These are phyloP conservation scores for Delphinella strobiligena DNA, from an alignment of 2,329 filamentous ascomycete genomes.

Conservation along the genomic window DNA sequence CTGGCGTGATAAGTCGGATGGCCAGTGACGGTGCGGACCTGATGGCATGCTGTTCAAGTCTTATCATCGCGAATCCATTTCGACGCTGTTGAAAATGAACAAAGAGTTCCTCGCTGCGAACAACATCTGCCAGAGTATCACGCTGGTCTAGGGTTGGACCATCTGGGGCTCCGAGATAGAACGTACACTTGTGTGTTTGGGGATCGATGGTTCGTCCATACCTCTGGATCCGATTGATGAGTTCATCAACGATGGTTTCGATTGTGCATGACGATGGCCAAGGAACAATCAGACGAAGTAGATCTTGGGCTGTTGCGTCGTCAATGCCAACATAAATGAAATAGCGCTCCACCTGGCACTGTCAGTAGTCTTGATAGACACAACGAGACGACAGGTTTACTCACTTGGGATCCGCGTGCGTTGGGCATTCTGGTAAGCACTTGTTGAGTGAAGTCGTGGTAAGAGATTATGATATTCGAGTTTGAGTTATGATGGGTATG, in stretches of 20 bases:
- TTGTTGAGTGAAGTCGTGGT: no score
- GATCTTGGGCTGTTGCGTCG: background rate
- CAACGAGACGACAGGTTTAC: no score
- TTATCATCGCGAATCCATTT: background rate
- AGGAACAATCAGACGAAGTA: background rate
- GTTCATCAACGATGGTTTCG: background rate
- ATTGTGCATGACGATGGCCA: background rate
- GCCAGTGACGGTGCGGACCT: background rate
- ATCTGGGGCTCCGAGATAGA: background rate
- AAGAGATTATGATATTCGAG: no score
- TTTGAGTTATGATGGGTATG: no score
- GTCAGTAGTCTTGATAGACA: no score
- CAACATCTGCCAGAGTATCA: background rate
- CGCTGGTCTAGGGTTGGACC: background rate
- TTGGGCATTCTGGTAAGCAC: no score
- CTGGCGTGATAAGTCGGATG: background rate
- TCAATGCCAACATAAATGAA: background rate
- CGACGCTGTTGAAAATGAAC: background rate
- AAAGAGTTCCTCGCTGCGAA: background rate
- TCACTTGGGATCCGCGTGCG: no score
- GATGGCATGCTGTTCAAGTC: background rate
- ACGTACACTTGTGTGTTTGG: background rate
- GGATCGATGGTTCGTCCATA: background rate
- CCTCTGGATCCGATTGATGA: background rate
- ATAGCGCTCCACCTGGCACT: background rate